phyloP scores from a whole-genome alignment of 2,329 filamentous ascomycete genomes.

The Sporothrix phasma region DNA sequence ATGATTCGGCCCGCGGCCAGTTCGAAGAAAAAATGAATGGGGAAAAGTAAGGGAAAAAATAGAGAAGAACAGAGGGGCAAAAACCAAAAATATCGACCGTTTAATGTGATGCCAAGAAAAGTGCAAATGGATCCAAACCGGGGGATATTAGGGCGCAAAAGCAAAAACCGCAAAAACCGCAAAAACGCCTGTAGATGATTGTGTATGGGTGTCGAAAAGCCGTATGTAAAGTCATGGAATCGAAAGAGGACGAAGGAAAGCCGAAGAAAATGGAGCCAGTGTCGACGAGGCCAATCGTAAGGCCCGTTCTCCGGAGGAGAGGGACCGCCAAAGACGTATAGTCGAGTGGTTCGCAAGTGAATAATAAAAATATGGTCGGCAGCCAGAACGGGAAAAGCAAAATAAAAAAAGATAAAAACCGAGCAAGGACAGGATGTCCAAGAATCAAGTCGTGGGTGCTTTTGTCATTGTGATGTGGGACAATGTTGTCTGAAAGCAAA shows the following conservation, averaged over 20 bases:
- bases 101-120: constrained; percentile 9
- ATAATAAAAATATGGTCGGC: constrained; percentile 8
- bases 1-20: neutral
- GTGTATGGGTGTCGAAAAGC: constrained; percentile 1
- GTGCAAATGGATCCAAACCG: constrained; percentile 6
- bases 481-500: neutral
- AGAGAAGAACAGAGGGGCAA: neutral
- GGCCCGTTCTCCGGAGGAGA: neutral
- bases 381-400: constrained; percentile 6
- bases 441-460: neutral
- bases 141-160: constrained; percentile 6
- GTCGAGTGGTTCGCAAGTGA: neutral
- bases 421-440: constrained; percentile 5
- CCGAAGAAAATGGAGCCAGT: neutral
- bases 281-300: neutral
- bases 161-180: neutral
- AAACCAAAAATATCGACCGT: constrained; percentile 5
- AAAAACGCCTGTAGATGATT: constrained; percentile 9
- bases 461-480: neutral
- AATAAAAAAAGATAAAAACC: neutral
- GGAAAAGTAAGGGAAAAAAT: neutral
- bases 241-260: neutral
- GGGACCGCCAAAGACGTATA: neutral
- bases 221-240: constrained; percentile 11
- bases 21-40: neutral